Evolutionary conservation across 495 filamentous ascomycete genomes (phyloP).

Genomic region (Xanthoparmelia taractica): DNA sequence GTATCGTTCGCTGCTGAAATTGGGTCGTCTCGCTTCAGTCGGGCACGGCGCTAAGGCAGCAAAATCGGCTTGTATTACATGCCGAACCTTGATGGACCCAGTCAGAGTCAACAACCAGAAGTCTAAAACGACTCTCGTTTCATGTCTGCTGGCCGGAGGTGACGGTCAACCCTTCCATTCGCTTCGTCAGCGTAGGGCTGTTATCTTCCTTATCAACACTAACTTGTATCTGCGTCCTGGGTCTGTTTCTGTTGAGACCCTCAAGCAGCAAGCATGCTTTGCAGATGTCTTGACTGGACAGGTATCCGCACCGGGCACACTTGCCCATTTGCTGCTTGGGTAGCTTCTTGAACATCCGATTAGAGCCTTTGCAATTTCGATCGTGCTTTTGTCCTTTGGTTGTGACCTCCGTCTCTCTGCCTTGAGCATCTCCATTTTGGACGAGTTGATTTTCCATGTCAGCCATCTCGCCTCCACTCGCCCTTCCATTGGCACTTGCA

Average conservation of each 20-base stretch:
- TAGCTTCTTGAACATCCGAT: conserved; percentile 32
- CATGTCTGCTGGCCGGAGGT: conserved; percentile 4
- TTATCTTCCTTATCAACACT: conserved; percentile 43
- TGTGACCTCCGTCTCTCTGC: conserved; percentile 65
- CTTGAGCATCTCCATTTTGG: conserved; percentile 56
- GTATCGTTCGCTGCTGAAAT: background rate
- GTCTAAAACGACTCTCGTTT: background rate
- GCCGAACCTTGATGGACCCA: too few relatives aligned
- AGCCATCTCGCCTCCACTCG: conserved; percentile 80
- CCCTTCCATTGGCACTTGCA: conserved; percentile 63
- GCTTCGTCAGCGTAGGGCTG: conserved; percentile 46
- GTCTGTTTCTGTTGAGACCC: conserved; percentile 81
- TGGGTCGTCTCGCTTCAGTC: background rate
- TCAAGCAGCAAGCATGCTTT: conserved; percentile 90
- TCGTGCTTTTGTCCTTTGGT: conserved; percentile 28
- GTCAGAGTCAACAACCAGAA: background rate
- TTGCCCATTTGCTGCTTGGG: conserved; percentile 69
- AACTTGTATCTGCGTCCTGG: conserved; percentile 64
- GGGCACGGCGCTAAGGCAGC: background rate
- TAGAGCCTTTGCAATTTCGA: conserved; percentile 26
- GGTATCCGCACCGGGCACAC: conserved; percentile 84
- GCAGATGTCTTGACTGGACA: conserved; percentile 91
- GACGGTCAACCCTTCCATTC: conserved; percentile 43
- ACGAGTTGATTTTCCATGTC: conserved; percentile 75
- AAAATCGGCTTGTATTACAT: background rate